phyloP scores from a whole-genome alignment of 495 filamentous ascomycete species.

The Aspergillus heteromorphus region DNA sequence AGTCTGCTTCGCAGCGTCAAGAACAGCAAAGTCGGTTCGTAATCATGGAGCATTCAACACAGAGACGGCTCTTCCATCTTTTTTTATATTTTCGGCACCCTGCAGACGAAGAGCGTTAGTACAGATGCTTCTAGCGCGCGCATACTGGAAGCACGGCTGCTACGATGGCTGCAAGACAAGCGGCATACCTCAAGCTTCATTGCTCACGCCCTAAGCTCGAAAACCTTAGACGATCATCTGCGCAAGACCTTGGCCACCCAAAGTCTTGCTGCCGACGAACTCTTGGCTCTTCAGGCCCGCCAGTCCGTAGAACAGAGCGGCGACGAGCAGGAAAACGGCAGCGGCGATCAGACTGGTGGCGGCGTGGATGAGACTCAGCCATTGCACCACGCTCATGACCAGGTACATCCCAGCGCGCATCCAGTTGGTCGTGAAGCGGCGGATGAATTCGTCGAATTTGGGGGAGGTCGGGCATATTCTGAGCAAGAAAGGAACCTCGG shows the following conservation, averaged over 20 bases:
- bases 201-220: background rate
- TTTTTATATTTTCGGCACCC: background rate
- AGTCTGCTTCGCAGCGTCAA: slow-evolving; percentile 10
- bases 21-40: slow-evolving; percentile 19
- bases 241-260: slow-evolving; percentile 89
- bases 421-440: slow-evolving; percentile 88
- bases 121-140: no score
- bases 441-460: slow-evolving; percentile 84
- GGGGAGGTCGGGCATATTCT: slow-evolving; percentile 95
- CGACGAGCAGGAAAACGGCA: slow-evolving; percentile 72
- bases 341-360: slow-evolving; percentile 76
- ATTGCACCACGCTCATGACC: slow-evolving; percentile 76
- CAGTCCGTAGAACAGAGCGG: slow-evolving; percentile 73
- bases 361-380: slow-evolving; percentile 58
- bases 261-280: slow-evolving; percentile 93
- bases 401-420: slow-evolving; percentile 92
- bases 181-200: background rate
- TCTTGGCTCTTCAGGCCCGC: slow-evolving; percentile 88
- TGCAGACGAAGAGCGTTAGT: background rate
- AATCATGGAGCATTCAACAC: slow-evolving; percentile 16
- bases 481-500: slow-evolving; percentile 92
- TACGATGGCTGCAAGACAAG: background rate
- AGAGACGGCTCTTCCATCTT: slow-evolving; percentile 5
- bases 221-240: slow-evolving; percentile 87
- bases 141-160: background rate